Evolutionary conservation across 257 asterid species (phyloP).

Genomic region (Forsythia viridissima): DNA sequence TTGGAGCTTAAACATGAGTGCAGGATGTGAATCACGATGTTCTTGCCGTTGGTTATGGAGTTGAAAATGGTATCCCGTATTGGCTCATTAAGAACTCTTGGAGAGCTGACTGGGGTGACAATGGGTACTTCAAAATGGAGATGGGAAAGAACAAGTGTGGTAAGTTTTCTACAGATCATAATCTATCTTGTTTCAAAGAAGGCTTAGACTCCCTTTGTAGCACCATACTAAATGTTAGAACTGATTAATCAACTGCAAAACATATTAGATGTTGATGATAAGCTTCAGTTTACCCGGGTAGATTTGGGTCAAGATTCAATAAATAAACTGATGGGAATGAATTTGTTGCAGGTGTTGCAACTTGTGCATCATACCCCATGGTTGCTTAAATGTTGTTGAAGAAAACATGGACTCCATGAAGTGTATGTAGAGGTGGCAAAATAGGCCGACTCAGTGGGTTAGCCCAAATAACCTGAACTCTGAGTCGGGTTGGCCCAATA

Average conservation of each 20-base stretch:
- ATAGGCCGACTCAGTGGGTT: too few relatives aligned
- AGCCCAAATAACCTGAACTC: too few relatives aligned
- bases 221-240: background rate
- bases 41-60: slow-evolving; percentile 57
- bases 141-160: slow-evolving; percentile 58
- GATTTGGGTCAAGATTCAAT: too few relatives aligned
- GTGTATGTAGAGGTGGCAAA: too few relatives aligned
- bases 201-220: background rate
- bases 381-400: slow-evolving; percentile 29
- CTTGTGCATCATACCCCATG: slow-evolving; percentile 51
- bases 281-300: too few relatives aligned
- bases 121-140: slow-evolving; percentile 57
- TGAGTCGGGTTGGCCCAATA: too few relatives aligned
- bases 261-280: too few relatives aligned
- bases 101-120: slow-evolving; percentile 52
- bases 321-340: background rate
- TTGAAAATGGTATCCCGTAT: slow-evolving; percentile 45
- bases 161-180: too few relatives aligned
- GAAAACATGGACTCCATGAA: too few relatives aligned
- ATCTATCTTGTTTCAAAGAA: background rate
- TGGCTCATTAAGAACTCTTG: slow-evolving; percentile 60
- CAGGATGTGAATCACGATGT: too few relatives aligned
- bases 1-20: too few relatives aligned
- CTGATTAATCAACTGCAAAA: too few relatives aligned
- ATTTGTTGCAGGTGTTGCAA: slow-evolving; percentile 39